These are phyloP conservation scores for Penicillium samsonianum DNA, from an alignment of 495 filamentous ascomycete species.

Conservation along the genomic window DNA sequence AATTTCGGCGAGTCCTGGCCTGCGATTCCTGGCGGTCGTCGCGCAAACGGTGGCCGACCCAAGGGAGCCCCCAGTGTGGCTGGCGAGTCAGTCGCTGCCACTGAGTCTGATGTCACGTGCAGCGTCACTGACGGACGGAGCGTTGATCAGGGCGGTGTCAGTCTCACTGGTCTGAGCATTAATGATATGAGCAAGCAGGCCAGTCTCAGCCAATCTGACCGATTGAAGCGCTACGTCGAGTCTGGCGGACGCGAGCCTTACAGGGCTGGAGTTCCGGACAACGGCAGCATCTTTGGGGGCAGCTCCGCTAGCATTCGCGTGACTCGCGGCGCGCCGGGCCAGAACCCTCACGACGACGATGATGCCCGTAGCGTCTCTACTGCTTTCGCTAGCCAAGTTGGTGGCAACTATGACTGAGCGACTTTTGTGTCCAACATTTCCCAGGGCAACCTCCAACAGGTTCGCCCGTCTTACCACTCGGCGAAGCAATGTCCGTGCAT, in stretches of 20 bases:
- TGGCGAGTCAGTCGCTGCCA: constrained; percentile 86
- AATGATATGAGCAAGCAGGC: constrained; percentile 75
- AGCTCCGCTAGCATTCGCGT: constrained; percentile 64
- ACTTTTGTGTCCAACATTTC: constrained; percentile 12
- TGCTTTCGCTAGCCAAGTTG: constrained; percentile 93
- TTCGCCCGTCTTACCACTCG: constrained; percentile 17
- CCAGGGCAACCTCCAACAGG: constrained; percentile 25
- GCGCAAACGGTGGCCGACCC: constrained; percentile 60
- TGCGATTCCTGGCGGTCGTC: constrained; percentile 62
- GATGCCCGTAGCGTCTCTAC: constrained; percentile 95
- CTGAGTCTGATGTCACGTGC: constrained; percentile 78
- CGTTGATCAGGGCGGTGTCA: constrained; percentile 81
- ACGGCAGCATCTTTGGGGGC: constrained; percentile 72
- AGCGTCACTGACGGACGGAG: constrained; percentile 69
- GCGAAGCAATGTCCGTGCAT: constrained; percentile 25
- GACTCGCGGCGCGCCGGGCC: constrained; percentile 51
- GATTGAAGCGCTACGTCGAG: constrained; percentile 86
- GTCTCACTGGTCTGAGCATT: constrained; percentile 75
- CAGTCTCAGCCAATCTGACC: constrained; percentile 82
- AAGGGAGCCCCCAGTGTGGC: constrained; percentile 76
- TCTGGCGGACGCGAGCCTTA: constrained; percentile 61
- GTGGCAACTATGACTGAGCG: constrained; percentile 85
- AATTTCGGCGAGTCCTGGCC: constrained; percentile 93
- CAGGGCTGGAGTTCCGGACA: constrained; percentile 50
- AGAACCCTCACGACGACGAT: constrained; percentile 65